Evolutionary conservation across 495 filamentous ascomycete genomes (phyloP).

Genomic region (Geoglossum glabrum): DNA sequence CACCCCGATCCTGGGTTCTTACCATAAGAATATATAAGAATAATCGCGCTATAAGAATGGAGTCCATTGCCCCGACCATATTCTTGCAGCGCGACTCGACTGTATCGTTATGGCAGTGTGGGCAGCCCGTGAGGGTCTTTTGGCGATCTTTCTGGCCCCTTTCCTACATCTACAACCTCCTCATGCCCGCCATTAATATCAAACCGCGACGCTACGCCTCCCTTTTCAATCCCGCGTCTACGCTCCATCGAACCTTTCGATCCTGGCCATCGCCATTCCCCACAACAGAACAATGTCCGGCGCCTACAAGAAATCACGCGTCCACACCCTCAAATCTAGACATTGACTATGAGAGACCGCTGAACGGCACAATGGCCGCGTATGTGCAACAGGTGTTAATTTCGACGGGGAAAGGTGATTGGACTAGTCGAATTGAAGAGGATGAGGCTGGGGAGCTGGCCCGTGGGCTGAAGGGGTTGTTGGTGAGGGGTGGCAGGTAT

Average conservation of each 20-base stretch:
- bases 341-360: constrained; percentile 47
- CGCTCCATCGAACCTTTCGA: neutral
- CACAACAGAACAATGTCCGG: neutral
- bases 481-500: constrained; percentile 44
- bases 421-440: constrained; percentile 53
- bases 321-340: constrained; percentile 45
- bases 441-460: constrained; percentile 40
- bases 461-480: constrained; percentile 43
- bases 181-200: too few species aligned
- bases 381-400: constrained; percentile 71
- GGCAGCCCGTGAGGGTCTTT: too few species aligned
- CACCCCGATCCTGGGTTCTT: too few species aligned
- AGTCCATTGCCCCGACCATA: too few species aligned
- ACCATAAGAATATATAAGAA: too few species aligned
- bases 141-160: too few species aligned
- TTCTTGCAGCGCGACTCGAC: too few species aligned
- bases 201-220: too few species aligned
- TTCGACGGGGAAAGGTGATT: constrained; percentile 61
- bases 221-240: too few species aligned
- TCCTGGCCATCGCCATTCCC: neutral
- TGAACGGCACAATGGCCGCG: constrained; percentile 57
- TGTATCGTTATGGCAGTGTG: too few species aligned
- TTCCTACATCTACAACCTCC: too few species aligned
- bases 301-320: constrained; percentile 48
- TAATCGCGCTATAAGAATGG: too few species aligned